Conservation (phyloP, 2,329 filamentous ascomycete species). For the Ceratocystis harringtonii region DNA sequence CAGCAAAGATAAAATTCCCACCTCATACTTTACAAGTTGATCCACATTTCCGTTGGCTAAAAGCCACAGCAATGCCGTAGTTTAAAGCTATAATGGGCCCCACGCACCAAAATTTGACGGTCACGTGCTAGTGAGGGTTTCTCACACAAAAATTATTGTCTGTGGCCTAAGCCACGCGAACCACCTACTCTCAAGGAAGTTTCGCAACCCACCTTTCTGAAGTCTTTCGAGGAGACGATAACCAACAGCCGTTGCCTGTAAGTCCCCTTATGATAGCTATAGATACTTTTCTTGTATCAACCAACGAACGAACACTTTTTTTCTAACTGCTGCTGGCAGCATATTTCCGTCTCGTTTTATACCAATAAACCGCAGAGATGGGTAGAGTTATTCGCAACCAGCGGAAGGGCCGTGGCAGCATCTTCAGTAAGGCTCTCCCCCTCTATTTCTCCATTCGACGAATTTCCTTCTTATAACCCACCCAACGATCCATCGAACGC, state of each 20-base stretch:
- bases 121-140: constrained; percentile 18
- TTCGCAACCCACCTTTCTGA: constrained; percentile 17
- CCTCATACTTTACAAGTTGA: neutral
- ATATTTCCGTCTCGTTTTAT: constrained; percentile 18
- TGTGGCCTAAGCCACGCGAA: constrained; percentile 16
- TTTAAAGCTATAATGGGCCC: neutral
- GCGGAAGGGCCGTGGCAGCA: constrained; percentile 45
- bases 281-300: constrained; percentile 7
- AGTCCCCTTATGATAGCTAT: constrained; percentile 11
- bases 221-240: constrained; percentile 18
- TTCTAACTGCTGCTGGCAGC: constrained; percentile 18
- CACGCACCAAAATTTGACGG: constrained; percentile 9
- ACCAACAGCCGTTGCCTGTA: constrained; percentile 17
- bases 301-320: neutral
- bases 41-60: constrained; percentile 4
- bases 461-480: constrained; percentile 22
- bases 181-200: constrained; percentile 17
- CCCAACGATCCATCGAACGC: constrained; percentile 17
- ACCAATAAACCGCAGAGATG: constrained; percentile 26
- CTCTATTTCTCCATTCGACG: constrained; percentile 18
- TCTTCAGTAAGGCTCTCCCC: constrained; percentile 35
- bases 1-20: neutral
- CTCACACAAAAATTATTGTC: constrained; percentile 18
- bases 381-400: constrained; percentile 52
- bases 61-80: neutral